Conservation (phyloP, 202 grass and related monocot genomes). For the Saccharum hybrid region DNA sequence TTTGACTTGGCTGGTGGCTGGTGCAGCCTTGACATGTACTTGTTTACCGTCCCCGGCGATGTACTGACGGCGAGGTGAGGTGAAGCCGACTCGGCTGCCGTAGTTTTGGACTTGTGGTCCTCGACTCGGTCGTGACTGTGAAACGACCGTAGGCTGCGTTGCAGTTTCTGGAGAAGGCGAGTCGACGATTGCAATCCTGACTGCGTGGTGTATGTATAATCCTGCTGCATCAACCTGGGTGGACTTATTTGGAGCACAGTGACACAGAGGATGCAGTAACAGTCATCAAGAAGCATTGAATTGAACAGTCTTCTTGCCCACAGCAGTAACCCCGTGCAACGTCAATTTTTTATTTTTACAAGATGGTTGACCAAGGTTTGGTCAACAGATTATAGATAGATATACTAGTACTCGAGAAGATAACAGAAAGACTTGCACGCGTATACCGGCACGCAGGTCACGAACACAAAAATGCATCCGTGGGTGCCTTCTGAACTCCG, state of each 20-base stretch:
- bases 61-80: neutral
- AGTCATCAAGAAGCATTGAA: neutral
- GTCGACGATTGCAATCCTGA: neutral
- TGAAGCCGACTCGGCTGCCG: neutral
- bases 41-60: neutral
- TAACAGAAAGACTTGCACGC: neutral
- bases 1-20: neutral
- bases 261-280: neutral
- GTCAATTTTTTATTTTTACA: neutral
- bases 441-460: neutral
- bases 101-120: neutral
- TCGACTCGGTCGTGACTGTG: neutral
- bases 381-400: neutral
- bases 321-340: neutral
- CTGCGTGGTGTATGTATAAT: neutral
- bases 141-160: neutral
- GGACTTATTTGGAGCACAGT: no score
- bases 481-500: neutral
- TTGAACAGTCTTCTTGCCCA: neutral
- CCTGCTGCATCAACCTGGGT: neutral
- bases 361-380: neutral
- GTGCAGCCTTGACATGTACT: neutral
- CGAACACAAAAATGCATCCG: neutral
- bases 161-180: constrained; percentile 11
- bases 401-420: neutral